phyloP scores from a whole-genome alignment of 495 filamentous ascomycete genomes.

The Hyaloscypha bicolor region DNA sequence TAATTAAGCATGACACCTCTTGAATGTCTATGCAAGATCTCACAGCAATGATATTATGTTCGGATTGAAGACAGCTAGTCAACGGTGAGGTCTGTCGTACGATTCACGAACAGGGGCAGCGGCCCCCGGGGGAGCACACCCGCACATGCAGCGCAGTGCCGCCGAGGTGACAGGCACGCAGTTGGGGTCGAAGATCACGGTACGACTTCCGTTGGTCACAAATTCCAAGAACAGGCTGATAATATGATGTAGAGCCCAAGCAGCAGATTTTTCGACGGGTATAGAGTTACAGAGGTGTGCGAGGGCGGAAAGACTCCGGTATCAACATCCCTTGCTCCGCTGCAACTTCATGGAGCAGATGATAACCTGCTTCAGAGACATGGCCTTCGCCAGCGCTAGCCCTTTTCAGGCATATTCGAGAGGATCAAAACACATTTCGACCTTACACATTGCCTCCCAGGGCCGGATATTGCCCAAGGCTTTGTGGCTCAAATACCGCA shows the following conservation, averaged over 20 bases:
- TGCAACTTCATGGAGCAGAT: too few species aligned
- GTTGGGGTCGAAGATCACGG: not conserved
- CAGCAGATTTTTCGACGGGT: too few species aligned
- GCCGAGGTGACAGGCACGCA: not conserved
- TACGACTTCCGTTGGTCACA: not conserved
- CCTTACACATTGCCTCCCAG: not conserved
- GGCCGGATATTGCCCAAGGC: not conserved
- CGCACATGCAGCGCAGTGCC: not conserved
- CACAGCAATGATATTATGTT: not conserved
- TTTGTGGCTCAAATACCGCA: not conserved
- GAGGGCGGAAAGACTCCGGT: too few species aligned
- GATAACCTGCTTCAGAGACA: not conserved
- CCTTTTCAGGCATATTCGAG: not conserved
- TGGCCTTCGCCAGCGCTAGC: not conserved
- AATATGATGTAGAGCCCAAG: not conserved
- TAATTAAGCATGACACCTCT: too few species aligned
- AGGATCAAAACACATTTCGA: not conserved
- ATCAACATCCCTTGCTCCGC: too few species aligned
- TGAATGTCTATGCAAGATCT: too few species aligned
- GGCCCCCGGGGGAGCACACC: not conserved
- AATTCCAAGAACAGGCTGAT: not conserved
- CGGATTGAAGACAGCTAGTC: not conserved
- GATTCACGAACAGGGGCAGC: not conserved
- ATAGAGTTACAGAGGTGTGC: too few species aligned
- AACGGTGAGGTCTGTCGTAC: not conserved